Evolutionary conservation across 768 basidiomycete species (phyloP).

Genomic region (Cystofilobasidium ferigula): DNA sequence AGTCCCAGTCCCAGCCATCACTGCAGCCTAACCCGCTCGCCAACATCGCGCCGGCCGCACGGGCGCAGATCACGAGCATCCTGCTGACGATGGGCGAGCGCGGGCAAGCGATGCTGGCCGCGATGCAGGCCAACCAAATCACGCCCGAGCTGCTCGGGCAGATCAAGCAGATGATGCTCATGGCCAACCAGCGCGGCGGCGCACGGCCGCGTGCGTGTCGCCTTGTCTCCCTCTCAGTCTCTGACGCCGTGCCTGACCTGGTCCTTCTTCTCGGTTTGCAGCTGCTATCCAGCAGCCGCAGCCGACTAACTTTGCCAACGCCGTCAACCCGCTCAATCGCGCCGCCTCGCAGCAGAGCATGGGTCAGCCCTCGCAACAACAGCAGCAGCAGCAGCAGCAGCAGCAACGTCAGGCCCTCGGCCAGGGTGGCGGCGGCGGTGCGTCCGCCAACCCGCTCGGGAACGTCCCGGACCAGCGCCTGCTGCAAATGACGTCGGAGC

Average conservation of each 20-base stretch:
- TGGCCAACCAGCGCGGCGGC: conserved; percentile 6
- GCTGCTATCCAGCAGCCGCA: conserved; percentile 21
- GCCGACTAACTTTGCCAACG: conserved; percentile 14
- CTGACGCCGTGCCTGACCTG: neutral
- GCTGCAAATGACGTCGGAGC: conserved; percentile 8
- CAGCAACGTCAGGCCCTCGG: conserved; percentile 21
- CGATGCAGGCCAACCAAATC: conserved; percentile 19
- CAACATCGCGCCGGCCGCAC: neutral
- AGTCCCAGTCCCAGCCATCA: neutral
- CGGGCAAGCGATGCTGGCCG: conserved; percentile 8
- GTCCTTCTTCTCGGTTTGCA: neutral
- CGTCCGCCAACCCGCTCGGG: neutral
- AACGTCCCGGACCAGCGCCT: neutral
- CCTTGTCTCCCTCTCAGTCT: neutral
- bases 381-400: conserved; percentile 16
- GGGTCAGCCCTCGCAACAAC: conserved; percentile 13
- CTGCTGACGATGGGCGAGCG: neutral
- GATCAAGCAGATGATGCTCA: conserved; percentile 13
- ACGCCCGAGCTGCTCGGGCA: conserved; percentile 7
- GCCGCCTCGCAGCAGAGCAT: neutral
- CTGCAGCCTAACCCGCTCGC: neutral
- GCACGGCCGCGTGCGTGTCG: neutral
- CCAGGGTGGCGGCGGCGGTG: neutral
- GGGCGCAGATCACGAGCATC: neutral
- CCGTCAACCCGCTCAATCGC: neutral